A percentile compares a stretch with the other conserved stretches of the same genome.
Conservation (phyloP, 306 rosid genomes). For the Geum urbanum region DNA sequence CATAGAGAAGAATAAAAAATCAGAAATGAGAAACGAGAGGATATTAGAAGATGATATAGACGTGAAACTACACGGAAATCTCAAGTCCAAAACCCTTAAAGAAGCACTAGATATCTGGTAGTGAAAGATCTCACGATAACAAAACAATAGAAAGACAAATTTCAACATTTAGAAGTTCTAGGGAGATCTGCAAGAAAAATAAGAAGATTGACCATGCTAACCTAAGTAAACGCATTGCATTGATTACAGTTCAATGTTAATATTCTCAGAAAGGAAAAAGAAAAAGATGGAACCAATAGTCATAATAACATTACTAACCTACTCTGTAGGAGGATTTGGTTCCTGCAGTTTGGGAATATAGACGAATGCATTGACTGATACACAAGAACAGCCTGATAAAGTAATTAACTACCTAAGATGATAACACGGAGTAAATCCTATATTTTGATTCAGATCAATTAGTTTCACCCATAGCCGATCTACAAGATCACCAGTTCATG, state of each 20-base stretch:
- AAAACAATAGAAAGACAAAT: neutral
- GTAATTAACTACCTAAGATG: constrained; percentile 3
- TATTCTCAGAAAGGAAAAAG: too few relatives aligned
- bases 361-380: neutral
- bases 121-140: neutral
- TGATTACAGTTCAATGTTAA: neutral
- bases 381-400: neutral
- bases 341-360: neutral
- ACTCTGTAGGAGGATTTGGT: neutral
- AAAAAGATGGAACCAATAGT: too few relatives aligned
- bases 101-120: neutral
- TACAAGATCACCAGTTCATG: neutral
- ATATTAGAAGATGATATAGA: neutral
- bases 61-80: neutral
- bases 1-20: constrained; percentile 8
- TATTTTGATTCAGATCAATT: neutral
- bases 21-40: neutral
- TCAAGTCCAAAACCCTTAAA: neutral
- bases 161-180: neutral
- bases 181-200: neutral
- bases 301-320: too few relatives aligned
- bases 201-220: neutral
- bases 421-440: neutral
- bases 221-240: neutral
- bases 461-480: neutral